A percentile compares a stretch with the other conserved stretches of the same genome.
These are phyloP conservation scores for Vigna reflexopilosa DNA, from an alignment of 306 rosid species.

Conservation along the genomic window DNA sequence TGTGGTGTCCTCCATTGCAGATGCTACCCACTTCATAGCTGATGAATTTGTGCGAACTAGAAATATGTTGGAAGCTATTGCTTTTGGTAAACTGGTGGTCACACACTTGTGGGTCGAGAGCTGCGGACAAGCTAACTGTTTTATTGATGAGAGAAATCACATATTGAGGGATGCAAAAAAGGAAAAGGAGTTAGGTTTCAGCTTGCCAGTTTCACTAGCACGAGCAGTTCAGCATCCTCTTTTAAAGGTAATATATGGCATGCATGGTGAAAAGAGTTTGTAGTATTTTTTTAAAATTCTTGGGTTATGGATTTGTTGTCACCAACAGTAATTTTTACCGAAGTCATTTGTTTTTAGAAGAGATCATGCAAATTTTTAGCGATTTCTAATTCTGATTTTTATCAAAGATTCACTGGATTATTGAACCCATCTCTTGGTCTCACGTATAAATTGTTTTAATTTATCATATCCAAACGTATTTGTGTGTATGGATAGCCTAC, in stretches of 20 bases:
- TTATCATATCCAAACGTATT: background rate
- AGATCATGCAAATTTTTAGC: background rate
- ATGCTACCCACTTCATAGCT: slow-evolving; percentile 94
- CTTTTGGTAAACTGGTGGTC: slow-evolving; percentile 89
- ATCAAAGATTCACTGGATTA: slow-evolving; percentile 11
- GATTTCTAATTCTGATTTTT: slow-evolving; percentile 17
- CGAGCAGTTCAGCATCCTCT: slow-evolving; percentile 74
- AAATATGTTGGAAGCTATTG: slow-evolving; percentile 95
- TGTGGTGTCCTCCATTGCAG: slow-evolving; percentile 68
- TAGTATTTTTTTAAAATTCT: slow-evolving; percentile 15
- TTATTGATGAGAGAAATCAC: slow-evolving; percentile 83
- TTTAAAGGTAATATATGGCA: slow-evolving; percentile 57
- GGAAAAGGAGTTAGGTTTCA: slow-evolving; percentile 93
- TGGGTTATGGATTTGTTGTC: slow-evolving; percentile 5
- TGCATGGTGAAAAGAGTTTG: background rate
- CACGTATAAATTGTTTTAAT: background rate
- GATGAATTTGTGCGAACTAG: slow-evolving; percentile 89
- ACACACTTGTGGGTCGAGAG: slow-evolving; percentile 93
- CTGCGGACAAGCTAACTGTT: slow-evolving; percentile 93
- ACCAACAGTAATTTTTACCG: background rate
- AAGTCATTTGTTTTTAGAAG: slow-evolving; percentile 20
- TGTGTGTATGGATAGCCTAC: slow-evolving; percentile 4
- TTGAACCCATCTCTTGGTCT: background rate
- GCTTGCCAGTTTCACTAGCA: slow-evolving; percentile 82
- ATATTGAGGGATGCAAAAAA: slow-evolving; percentile 81